Base-by-base conservation (phyloP, 2,329 filamentous ascomycete species). In the Periconia macrospinosa region DNA sequence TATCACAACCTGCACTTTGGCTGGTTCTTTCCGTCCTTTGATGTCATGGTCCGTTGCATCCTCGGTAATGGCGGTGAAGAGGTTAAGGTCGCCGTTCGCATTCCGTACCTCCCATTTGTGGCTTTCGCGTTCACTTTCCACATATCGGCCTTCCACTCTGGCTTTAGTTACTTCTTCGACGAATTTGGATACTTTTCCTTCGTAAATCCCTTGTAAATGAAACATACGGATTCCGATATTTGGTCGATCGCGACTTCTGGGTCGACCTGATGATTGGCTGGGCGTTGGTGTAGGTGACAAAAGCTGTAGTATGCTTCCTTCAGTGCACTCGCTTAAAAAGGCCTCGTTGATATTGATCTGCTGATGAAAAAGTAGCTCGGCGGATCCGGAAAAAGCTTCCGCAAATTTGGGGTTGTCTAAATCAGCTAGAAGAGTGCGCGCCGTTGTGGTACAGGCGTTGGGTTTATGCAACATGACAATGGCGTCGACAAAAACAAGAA, bases 141-240 rank as follows among this genome's bases (percentile, higher is more conserved):
- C 78, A 66, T 95, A 96, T 11, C 92, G 85, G 6, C 87, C 89
- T 74, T 97, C 93, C 14, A 97, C 86, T 59, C 88, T 86, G 9
- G 92, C 92, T 75, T 93, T 95, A 45, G 87, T 85, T 13, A 97
- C 81, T 59, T 97, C 94, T 74, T 97, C 93, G 27, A 86, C 86
- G 74, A 91, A 87, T 56, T 88, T 90, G 17, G 81, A 78, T 1
- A 89, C 90, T 70, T 87, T 92, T 23, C 86, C 87, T 68, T 96
- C 90, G 63, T 93, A 93, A 8, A 83, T 76, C 49, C 91, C 90
- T 47, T 87, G 84, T 1, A 96, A 81, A 41, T 88, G 74, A 66
- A 96, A 89, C 60, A 77, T 74, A 20, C 71, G 69, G 20, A 71
- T 62, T 11, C 69, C 70, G n/a, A 63, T 50, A 19, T 57, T 59